phyloP scores from a whole-genome alignment of 139 green algal genomes.

The Zygnema cylindricum region DNA sequence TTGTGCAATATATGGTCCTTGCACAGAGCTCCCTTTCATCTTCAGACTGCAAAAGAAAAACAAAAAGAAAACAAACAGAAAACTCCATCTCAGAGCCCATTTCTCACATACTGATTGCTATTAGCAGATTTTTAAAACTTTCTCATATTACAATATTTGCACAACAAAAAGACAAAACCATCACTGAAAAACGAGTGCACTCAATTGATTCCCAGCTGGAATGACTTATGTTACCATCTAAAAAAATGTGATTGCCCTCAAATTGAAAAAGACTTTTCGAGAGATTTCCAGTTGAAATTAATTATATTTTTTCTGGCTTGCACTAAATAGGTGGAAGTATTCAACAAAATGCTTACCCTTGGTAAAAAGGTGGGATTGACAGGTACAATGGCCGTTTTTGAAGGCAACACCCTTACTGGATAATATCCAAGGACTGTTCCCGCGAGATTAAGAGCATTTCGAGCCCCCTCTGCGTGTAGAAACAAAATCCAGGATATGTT shows the following conservation, averaged over 20 bases:
- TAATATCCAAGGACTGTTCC: constrained; percentile 76
- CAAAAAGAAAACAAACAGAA: constrained; percentile 3
- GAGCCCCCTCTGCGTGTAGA: constrained; percentile 70
- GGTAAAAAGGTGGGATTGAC: constrained; percentile 89
- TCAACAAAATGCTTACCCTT: constrained; percentile 53
- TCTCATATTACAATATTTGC: too few species aligned
- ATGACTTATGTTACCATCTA: too few species aligned
- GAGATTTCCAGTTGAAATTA: too few species aligned
- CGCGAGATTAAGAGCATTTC: constrained; percentile 62
- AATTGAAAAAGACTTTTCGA: too few species aligned
- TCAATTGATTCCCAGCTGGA: too few species aligned
- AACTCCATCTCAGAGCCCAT: too few species aligned
- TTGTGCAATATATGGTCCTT: constrained; percentile 92
- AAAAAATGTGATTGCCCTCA: too few species aligned
- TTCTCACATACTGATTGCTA: neutral
- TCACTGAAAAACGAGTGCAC: neutral
- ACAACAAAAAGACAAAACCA: neutral
- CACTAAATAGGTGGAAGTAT: too few species aligned
- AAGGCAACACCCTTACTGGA: constrained; percentile 83
- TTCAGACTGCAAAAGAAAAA: constrained; percentile 49
- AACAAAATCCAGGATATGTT: too few species aligned
- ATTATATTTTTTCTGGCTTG: too few species aligned
- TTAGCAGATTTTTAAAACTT: neutral
- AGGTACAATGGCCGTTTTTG: constrained; percentile 92
- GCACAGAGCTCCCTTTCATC: constrained; percentile 75